Evolutionary conservation across 441 rosid genomes (phyloP), one percentile per base, ranked within the genome.

Genomic region (Pelargonium fulgidum): DNA sequence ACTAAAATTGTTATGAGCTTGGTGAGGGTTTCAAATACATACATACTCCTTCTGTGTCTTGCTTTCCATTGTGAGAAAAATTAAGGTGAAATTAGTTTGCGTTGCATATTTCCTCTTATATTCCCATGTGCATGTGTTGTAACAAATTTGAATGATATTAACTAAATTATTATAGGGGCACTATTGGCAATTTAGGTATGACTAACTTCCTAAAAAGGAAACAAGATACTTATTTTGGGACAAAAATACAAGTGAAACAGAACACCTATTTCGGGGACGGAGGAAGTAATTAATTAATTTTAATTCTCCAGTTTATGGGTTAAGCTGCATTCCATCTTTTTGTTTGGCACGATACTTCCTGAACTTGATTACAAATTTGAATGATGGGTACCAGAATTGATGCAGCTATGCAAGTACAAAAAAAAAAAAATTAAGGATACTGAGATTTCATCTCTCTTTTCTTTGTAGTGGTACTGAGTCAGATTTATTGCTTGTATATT

Each of bases 401-500:
- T 59, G 20, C 29, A 19, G 24, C 26, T 59, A 59, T 59, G 33
- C 24, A 59, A 26, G 63, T 22, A 59, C 63, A 39, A 39, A 39
- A 39, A 39, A 39, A 39, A 39, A 39, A 4, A 29, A 20, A 11
- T 12, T 9, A 59, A 59, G 24, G 22, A 10, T 22, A 59, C 36
- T 10, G 63, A 59, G 33, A 59, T 59, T 22, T 20, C 24, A 59
- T 29, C 4, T 20, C 22, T 20, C 33, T 20, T 62, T 22, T 8
- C 62, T 72, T 66, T 65, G 36, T 64, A 20, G 5, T 59, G 47
- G 19, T 14, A 48, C 47, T 65, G 58, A 66, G 44, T 26, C 48
- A 54, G 50, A 33, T 65, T 54, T 42, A 39, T 66, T 58, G 45
- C 19, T 42, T 56, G 26, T 4, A 29, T 65, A 20, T 63, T 54